phyloP scores from a whole-genome alignment of 148 eudicot genomes.

The Rhododendron simsii region DNA sequence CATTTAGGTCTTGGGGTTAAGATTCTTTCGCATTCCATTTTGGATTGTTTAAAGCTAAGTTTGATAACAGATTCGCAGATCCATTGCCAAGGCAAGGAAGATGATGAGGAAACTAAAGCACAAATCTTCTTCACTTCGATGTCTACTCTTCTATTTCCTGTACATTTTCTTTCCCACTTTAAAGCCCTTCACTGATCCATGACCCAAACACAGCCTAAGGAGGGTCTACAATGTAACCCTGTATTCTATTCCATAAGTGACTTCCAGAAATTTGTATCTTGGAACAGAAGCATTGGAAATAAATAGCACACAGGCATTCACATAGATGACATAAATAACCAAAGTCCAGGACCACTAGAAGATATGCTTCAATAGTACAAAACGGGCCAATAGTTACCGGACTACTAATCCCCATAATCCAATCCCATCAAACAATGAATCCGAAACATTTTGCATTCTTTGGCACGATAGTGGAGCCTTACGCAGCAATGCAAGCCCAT shows the following conservation, averaged over 20 bases:
- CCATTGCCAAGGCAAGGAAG: background rate
- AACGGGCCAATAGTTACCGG: background rate
- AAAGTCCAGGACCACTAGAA: background rate
- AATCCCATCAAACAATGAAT: background rate
- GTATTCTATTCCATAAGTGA: background rate
- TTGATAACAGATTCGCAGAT: background rate
- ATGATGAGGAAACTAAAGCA: background rate
- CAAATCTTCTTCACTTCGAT: background rate
- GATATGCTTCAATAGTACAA: background rate
- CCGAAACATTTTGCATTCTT: background rate
- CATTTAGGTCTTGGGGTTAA: background rate
- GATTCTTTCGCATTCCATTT: background rate
- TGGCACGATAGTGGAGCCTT: background rate
- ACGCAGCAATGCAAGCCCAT: background rate
- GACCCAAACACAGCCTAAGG: background rate
- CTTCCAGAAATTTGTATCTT: background rate
- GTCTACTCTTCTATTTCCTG: background rate
- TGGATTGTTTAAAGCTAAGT: background rate
- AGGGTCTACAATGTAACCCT: background rate
- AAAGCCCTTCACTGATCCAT: background rate
- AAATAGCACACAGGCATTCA: constrained; percentile 13
- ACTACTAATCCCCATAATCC: background rate
- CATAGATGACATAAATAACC: background rate
- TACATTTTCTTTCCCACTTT: background rate
- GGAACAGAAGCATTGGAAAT: background rate